Evolutionary conservation across 176 grass and related monocot species (phyloP).

Genomic region (Lolium rigidum): DNA sequence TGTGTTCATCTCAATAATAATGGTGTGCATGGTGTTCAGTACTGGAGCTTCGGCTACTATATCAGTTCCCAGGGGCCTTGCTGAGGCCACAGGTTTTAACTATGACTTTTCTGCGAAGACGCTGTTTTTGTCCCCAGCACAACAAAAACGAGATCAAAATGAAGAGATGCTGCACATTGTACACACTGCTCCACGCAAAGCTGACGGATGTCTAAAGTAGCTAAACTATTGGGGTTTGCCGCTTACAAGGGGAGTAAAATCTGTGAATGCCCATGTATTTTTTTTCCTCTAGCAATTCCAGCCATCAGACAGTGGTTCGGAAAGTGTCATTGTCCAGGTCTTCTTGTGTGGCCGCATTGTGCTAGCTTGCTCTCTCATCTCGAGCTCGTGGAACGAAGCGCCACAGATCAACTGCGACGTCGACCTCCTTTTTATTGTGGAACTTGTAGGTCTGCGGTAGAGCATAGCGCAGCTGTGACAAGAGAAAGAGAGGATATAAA

Average conservation of each 20-base stretch:
- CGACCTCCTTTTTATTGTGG: constrained; percentile 81
- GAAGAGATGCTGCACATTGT: too few relatives aligned
- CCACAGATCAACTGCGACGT: constrained; percentile 87
- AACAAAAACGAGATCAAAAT: too few relatives aligned
- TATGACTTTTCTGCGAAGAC: too few relatives aligned
- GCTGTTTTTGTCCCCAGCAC: too few relatives aligned
- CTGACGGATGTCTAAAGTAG: background rate
- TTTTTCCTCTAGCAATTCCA: background rate
- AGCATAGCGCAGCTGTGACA: constrained; percentile 73
- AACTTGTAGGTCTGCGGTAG: constrained; percentile 80
- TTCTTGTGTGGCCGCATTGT: background rate
- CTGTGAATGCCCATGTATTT: background rate
- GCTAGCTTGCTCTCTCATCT: constrained; percentile 7
- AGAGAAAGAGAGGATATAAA: background rate
- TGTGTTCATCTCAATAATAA: too few relatives aligned
- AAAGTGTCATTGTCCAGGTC: background rate
- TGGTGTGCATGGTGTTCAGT: too few relatives aligned
- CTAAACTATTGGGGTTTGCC: background rate
- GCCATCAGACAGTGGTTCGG: background rate
- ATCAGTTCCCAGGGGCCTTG: too few relatives aligned
- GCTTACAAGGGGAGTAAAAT: background rate
- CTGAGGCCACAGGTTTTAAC: too few relatives aligned
- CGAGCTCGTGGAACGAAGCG: constrained; percentile 68
- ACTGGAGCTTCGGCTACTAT: too few relatives aligned
- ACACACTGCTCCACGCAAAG: too few relatives aligned